A percentile compares a stretch with the other conserved stretches of the same genome.
Conservation (phyloP, 108 stramenopile species). For the Mayamaea pseudoterrestris region DNA sequence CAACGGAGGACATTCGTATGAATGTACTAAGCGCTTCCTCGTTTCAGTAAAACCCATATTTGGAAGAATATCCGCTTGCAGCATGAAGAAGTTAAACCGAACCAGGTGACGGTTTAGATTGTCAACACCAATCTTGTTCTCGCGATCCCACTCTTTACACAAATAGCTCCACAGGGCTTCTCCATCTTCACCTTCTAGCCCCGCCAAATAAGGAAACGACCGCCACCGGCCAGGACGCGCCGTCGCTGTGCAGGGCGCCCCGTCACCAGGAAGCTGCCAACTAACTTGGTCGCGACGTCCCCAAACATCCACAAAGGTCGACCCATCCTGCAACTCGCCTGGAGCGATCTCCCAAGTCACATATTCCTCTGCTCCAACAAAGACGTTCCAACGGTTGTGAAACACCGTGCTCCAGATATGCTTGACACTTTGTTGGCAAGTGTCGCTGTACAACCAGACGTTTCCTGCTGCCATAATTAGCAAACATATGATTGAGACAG, state of each 20-base stretch:
- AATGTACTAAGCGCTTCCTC: constrained; percentile 66
- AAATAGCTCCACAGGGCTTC: constrained; percentile 71
- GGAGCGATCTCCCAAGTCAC: constrained; percentile 87
- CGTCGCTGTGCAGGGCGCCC: constrained; percentile 73
- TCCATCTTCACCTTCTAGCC: constrained; percentile 59
- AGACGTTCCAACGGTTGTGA: constrained; percentile 83
- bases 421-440: constrained; percentile 50
- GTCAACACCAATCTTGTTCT: constrained; percentile 27
- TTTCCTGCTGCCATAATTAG: constrained; percentile 37
- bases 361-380: constrained; percentile 77
- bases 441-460: constrained; percentile 56
- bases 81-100: constrained; percentile 75
- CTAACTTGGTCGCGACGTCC: constrained; percentile 35
- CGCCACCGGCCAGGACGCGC: constrained; percentile 73
- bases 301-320: constrained; percentile 80
- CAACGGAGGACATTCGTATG: constrained; percentile 33
- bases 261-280: constrained; percentile 72
- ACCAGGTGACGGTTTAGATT: constrained; percentile 39
- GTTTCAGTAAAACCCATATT: constrained; percentile 80
- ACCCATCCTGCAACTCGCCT: constrained; percentile 60
- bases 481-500: constrained; percentile 22
- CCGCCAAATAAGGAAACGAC: constrained; percentile 74
- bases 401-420: constrained; percentile 65
- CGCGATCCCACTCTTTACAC: constrained; percentile 68
- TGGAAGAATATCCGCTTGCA: constrained; percentile 73